Conservation (phyloP, 495 filamentous ascomycete species). For the Penicillium coffeae region DNA sequence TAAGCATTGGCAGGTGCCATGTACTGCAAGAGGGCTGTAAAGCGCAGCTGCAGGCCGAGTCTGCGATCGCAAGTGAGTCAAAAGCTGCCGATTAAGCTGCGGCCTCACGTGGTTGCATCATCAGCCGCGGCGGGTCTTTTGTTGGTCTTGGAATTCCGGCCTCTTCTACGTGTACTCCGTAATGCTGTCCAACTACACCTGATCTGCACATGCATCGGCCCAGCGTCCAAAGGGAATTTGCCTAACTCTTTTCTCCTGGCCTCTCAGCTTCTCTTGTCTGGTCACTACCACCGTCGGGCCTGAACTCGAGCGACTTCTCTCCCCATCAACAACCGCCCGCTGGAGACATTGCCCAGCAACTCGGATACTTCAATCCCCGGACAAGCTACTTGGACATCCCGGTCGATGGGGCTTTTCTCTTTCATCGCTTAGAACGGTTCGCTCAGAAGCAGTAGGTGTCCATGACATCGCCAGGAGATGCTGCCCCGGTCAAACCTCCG, state of each 20-base stretch:
- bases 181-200: conserved; percentile 12
- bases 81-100: conserved; percentile 19
- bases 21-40: conserved; percentile 1
- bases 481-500: conserved; percentile 56
- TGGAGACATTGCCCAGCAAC: conserved; percentile 9
- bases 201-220: conserved; percentile 16
- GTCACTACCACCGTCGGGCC: conserved; percentile 9
- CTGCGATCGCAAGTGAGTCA: conserved; percentile 9
- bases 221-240: conserved; percentile 1
- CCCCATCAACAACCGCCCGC: conserved; percentile 23
- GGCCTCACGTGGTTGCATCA: conserved; percentile 26
- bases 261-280: neutral
- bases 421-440: conserved; percentile 8
- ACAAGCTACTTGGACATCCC: conserved; percentile 2
- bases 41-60: neutral
- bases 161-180: neutral
- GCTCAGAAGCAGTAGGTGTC: conserved; percentile 34
- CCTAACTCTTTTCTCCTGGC: neutral
- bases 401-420: conserved; percentile 36
- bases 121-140: neutral
- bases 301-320: conserved; percentile 24
- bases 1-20: conserved; percentile 26
- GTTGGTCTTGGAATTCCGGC: neutral
- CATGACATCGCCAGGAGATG: conserved; percentile 63
- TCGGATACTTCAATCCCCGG: conserved; percentile 7